phyloP scores from a whole-genome alignment of 345 rosid species.

The Euclidium syriacum region DNA sequence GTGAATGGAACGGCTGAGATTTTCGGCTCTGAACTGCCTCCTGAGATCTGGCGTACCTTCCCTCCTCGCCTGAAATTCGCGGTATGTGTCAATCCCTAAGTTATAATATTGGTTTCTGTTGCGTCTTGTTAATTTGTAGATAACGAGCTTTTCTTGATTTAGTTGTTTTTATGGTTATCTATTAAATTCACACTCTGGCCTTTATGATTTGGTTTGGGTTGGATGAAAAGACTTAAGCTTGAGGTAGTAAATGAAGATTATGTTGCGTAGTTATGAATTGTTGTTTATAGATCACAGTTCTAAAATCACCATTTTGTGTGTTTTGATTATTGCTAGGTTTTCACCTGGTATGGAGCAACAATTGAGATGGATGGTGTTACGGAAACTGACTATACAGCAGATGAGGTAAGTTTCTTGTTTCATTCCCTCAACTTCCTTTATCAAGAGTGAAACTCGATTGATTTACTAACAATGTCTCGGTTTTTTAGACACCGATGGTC shows the following conservation, averaged over 20 bases:
- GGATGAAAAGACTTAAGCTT: constrained; percentile 7
- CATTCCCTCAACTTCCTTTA: background rate
- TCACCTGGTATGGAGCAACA: constrained; percentile 94
- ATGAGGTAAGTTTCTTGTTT: constrained; percentile 52
- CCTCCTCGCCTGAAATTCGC: constrained; percentile 87
- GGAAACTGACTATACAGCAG: constrained; percentile 90
- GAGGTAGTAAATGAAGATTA: background rate
- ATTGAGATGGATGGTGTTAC: constrained; percentile 81
- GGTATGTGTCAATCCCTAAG: no score
- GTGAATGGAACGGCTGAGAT: constrained; percentile 87
- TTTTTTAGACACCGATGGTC: constrained; percentile 82
- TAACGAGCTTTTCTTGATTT: background rate
- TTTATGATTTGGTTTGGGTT: background rate
- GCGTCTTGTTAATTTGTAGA: no score
- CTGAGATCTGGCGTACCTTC: constrained; percentile 76
- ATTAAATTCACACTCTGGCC: background rate
- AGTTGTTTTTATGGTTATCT: background rate
- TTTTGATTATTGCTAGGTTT: constrained; percentile 46
- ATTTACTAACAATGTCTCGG: background rate
- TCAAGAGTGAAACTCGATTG: background rate
- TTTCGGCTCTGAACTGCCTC: constrained; percentile 83
- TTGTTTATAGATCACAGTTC: background rate
- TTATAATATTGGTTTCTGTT: no score
- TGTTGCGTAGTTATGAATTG: background rate
- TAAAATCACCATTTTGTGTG: background rate